These are phyloP conservation scores for Podospora bellae-mahoneyi DNA, from an alignment of 495 filamentous ascomycete genomes.

Conservation along the genomic window DNA sequence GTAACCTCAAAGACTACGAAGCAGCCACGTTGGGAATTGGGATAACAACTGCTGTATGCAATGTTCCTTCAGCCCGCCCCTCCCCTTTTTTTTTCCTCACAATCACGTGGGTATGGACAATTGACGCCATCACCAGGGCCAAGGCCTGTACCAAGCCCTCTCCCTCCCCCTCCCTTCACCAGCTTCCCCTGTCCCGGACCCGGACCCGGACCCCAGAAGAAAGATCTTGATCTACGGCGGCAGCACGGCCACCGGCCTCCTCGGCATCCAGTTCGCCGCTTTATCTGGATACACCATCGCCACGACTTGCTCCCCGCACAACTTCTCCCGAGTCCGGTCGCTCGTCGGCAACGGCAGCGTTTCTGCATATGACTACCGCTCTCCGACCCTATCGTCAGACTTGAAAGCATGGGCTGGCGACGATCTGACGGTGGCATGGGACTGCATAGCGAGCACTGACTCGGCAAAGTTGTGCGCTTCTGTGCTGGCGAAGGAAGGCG, in stretches of 20 bases:
- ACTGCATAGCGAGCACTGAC: constrained; percentile 30
- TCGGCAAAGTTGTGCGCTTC: constrained; percentile 27
- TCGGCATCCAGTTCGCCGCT: constrained; percentile 46
- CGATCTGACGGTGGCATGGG: constrained; percentile 30
- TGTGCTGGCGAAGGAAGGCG: constrained; percentile 25
- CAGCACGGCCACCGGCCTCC: constrained; percentile 47
- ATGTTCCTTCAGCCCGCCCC: background rate
- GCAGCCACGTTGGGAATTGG: constrained; percentile 50
- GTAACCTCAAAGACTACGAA: constrained; percentile 40
- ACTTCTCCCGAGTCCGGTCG: constrained; percentile 40
- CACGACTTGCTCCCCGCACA: constrained; percentile 42
- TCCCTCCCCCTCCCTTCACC: constrained; percentile 36
- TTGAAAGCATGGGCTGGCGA: constrained; percentile 32
- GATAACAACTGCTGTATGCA: constrained; percentile 43
- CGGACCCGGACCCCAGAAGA: background rate
- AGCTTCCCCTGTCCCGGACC: constrained; percentile 26
- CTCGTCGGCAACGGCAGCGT: constrained; percentile 39
- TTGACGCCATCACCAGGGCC: constrained; percentile 28
- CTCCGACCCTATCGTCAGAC: constrained; percentile 34
- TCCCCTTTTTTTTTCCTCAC: background rate
- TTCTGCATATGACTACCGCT: constrained; percentile 46
- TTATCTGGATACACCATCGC: constrained; percentile 45
- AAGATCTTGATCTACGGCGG: constrained; percentile 52
- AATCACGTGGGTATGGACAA: background rate
- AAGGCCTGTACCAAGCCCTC: constrained; percentile 45